Percentiles rank a stretch among this genome's conserved stretches.
Evolutionary conservation across 2,329 filamentous ascomycete genomes (phyloP).

Genomic region (Neodidymelliopsis sp.): DNA sequence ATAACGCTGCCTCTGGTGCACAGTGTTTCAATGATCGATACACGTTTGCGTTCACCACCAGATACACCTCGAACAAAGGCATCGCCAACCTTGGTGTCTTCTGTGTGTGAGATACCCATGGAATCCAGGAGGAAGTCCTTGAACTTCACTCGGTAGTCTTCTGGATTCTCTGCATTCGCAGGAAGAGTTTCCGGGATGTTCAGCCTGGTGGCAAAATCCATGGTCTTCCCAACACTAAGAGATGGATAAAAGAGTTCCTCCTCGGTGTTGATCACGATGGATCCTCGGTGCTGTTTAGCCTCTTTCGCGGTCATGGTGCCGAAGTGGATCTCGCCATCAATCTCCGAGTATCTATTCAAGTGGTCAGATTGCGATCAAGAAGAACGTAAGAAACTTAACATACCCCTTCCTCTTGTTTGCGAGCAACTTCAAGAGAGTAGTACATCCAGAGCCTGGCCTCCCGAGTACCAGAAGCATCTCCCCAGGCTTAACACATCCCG

Average conservation of each 20-base stretch:
- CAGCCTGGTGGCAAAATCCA: slow-evolving; percentile 64
- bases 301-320: slow-evolving; percentile 72
- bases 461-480: slow-evolving; percentile 78
- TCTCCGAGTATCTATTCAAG: slow-evolving; percentile 76
- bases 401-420: slow-evolving; percentile 62
- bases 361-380: neutral
- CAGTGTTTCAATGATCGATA: slow-evolving; percentile 71
- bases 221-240: slow-evolving; percentile 60
- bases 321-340: slow-evolving; percentile 62
- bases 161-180: slow-evolving; percentile 50
- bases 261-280: slow-evolving; percentile 70
- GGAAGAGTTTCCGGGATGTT: slow-evolving; percentile 66
- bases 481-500: slow-evolving; percentile 69
- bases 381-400: slow-evolving; percentile 8
- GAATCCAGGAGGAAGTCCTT: slow-evolving; percentile 62
- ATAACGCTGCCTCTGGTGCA: slow-evolving; percentile 65
- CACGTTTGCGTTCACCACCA: slow-evolving; percentile 78
- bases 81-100: slow-evolving; percentile 72
- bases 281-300: slow-evolving; percentile 76
- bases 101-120: slow-evolving; percentile 58
- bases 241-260: slow-evolving; percentile 62
- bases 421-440: slow-evolving; percentile 75
- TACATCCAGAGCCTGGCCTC: slow-evolving; percentile 58
- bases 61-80: slow-evolving; percentile 74
- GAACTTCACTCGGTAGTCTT: slow-evolving; percentile 57